These are phyloP conservation scores for Phytophthora pini DNA, from an alignment of 352 stramenopile species.

Conservation along the genomic window DNA sequence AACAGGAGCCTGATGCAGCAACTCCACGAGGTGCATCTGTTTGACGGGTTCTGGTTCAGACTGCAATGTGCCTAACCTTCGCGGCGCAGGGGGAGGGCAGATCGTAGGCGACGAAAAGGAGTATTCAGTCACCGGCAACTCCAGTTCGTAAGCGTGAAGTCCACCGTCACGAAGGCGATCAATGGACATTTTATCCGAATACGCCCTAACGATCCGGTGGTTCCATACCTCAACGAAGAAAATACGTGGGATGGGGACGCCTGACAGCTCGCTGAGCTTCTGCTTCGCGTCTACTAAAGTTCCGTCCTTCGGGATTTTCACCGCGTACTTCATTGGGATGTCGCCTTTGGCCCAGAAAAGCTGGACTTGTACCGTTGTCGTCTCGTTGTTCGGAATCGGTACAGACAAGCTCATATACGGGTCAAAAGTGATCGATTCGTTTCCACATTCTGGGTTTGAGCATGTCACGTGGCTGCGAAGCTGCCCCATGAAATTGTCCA, in stretches of 20 bases:
- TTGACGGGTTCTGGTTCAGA: conserved; percentile 36
- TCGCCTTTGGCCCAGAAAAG: conserved; percentile 76
- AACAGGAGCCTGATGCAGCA: conserved; percentile 73
- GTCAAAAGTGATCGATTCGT: conserved; percentile 90
- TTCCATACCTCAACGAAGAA: conserved; percentile 81
- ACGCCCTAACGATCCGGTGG: conserved; percentile 68
- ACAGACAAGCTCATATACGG: conserved; percentile 91
- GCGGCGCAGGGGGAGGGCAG: conserved; percentile 32
- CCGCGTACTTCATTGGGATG: conserved; percentile 80
- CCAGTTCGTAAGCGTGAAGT: conserved; percentile 92
- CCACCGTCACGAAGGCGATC: conserved; percentile 58
- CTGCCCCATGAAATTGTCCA: conserved; percentile 92
- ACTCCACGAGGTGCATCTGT: conserved; percentile 69
- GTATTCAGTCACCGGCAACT: conserved; percentile 68
- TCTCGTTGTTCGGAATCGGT: conserved; percentile 82
- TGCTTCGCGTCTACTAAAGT: conserved; percentile 67
- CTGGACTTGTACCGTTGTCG: conserved; percentile 59
- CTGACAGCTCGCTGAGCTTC: conserved; percentile 58
- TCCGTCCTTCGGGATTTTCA: conserved; percentile 57
- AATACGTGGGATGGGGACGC: conserved; percentile 51
- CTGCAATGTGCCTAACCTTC: conserved; percentile 32
- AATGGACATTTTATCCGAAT: conserved; percentile 49
- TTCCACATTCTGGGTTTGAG: conserved; percentile 69
- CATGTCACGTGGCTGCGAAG: conserved; percentile 90
- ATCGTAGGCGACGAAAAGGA: conserved; percentile 73